Conservation (phyloP, 202 grass and related monocot species). For the Brachypodium distachyon region DNA sequence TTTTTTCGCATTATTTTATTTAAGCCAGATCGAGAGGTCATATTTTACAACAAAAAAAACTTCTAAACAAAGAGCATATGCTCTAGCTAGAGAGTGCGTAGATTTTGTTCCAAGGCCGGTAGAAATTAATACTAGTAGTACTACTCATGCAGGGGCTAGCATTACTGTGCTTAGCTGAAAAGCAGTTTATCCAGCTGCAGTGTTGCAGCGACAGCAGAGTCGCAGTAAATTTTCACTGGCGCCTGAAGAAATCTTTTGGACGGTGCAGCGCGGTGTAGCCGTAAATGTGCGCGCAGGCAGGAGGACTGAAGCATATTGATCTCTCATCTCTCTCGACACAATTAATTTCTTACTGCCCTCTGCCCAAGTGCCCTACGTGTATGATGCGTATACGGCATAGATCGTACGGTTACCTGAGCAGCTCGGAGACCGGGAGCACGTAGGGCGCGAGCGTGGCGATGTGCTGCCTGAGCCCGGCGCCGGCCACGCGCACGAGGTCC, state of each 20-base stretch:
- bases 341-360: background rate
- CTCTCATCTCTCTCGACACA: too few relatives aligned
- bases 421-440: constrained; percentile 49
- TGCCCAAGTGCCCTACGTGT: background rate
- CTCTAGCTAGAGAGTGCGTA: background rate
- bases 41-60: background rate
- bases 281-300: background rate
- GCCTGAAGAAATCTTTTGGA: background rate
- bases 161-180: background rate
- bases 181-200: background rate
- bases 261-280: background rate
- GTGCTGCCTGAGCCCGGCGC: constrained; percentile 47
- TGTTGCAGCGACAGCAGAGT: background rate
- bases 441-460: constrained; percentile 38
- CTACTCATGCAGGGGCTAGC: background rate
- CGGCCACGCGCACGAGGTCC: constrained; percentile 68
- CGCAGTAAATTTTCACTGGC: background rate
- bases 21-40: background rate
- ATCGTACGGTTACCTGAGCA: constrained; percentile 19
- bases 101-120: background rate
- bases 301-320: background rate
- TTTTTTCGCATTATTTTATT: background rate
- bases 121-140: background rate
- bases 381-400: background rate
- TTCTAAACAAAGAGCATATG: background rate